phyloP scores from a whole-genome alignment of 306 rosid genomes.

The Cucurbita pepo region DNA sequence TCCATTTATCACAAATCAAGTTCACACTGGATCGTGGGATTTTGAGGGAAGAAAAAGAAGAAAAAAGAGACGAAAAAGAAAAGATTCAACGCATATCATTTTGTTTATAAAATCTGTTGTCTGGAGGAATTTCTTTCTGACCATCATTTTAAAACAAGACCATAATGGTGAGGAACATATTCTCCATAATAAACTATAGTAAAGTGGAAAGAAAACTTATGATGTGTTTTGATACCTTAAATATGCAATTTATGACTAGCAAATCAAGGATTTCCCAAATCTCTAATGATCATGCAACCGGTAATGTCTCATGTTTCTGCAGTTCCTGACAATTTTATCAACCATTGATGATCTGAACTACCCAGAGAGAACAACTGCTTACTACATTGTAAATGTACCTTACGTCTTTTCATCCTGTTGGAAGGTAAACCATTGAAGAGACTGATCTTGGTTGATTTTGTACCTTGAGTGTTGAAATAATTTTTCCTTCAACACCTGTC shows the following conservation, averaged over 20 bases:
- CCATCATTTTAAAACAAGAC: neutral
- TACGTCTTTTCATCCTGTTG: conserved; percentile 90
- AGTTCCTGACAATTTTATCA: conserved; percentile 67
- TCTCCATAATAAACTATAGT: neutral
- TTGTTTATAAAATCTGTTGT: neutral
- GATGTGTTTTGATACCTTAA: conserved; percentile 6
- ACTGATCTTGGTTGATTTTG: conserved; percentile 3
- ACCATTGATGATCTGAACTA: conserved; percentile 91
- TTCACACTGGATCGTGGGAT: neutral
- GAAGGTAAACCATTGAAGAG: conserved; percentile 45
- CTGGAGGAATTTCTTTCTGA: neutral
- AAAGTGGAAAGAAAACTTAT: neutral
- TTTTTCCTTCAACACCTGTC: neutral
- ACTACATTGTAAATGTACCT: conserved; percentile 76
- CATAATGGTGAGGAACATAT: neutral
- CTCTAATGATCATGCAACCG: neutral
- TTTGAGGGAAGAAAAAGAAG: neutral
- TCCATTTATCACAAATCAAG: neutral
- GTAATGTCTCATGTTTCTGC: conserved; percentile 22
- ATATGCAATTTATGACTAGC: neutral
- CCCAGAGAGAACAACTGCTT: conserved; percentile 85
- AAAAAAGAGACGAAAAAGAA: neutral
- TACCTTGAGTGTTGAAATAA: neutral
- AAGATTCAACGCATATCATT: neutral
- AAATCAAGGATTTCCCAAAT: neutral